These are phyloP conservation scores for Papiliotrema flavescens DNA, from an alignment of 1,284 basidiomycete species.

Conservation along the genomic window DNA sequence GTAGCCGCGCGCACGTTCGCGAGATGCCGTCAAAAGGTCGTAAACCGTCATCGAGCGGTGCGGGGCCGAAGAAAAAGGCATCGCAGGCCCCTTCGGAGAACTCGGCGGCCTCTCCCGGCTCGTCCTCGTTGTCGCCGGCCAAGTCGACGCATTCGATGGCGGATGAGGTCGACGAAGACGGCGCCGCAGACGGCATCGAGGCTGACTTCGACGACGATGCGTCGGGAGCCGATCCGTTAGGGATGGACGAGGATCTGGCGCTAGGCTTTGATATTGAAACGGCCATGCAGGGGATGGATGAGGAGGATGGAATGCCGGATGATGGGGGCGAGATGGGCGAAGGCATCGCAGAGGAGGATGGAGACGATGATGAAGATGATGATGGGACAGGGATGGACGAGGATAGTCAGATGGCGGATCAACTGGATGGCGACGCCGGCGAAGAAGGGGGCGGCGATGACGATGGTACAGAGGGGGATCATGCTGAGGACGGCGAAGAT, in stretches of 20 bases:
- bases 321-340: slow-evolving; percentile 7
- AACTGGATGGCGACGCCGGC: slow-evolving; percentile 5
- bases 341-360: slow-evolving; percentile 5
- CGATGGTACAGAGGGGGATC: slow-evolving; percentile 44
- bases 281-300: slow-evolving; percentile 1
- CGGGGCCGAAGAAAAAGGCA: not conserved
- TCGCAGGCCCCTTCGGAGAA: not conserved
- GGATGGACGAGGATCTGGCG: not conserved
- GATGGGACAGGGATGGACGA: slow-evolving; percentile 10
- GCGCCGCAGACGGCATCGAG: not conserved
- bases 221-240: not conserved
- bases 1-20: not conserved
- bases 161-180: not conserved
- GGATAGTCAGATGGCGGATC: slow-evolving; percentile 2
- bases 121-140: slow-evolving; percentile 21
- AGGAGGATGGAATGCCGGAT: slow-evolving; percentile 1
- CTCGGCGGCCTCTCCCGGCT: slow-evolving; percentile 2
- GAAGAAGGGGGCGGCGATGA: slow-evolving; percentile 41
- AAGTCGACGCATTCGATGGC: slow-evolving; percentile 10
- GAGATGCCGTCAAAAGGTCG: not conserved
- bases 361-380: slow-evolving; percentile 12
- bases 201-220: not conserved
- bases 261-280: not conserved
- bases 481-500: slow-evolving; percentile 5
- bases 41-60: not conserved